These are phyloP conservation scores for Zygotorulaspora chibaensis DNA, from an alignment of 805 yeast genomes.

Conservation along the genomic window DNA sequence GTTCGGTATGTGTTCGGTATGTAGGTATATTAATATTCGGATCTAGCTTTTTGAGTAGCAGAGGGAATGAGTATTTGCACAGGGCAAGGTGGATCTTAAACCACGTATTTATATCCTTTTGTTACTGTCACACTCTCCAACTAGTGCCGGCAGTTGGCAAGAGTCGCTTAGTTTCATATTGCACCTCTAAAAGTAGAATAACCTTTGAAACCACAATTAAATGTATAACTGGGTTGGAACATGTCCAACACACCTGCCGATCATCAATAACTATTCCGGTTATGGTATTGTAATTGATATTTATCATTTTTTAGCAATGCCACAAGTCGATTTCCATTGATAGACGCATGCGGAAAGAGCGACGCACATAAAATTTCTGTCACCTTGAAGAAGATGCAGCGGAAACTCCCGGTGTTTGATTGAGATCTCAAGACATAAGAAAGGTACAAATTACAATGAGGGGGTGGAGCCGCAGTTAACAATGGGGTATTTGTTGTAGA, in stretches of 20 bases:
- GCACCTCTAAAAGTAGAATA: neutral
- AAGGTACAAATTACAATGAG: too few relatives aligned
- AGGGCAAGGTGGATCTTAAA: neutral
- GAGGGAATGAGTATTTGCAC: too few relatives aligned
- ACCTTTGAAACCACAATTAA: neutral
- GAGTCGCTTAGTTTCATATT: neutral
- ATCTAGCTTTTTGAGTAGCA: too few relatives aligned
- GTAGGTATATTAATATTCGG: too few relatives aligned
- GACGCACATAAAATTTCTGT: conserved; percentile 1
- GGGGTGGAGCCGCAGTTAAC: too few relatives aligned
- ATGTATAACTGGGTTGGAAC: neutral
- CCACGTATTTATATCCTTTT: neutral
- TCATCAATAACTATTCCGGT: neutral
- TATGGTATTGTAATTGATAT: neutral
- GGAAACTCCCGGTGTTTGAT: too few relatives aligned
- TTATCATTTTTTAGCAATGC: neutral
- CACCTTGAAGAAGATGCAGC: neutral
- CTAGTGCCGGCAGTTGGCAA: too few relatives aligned
- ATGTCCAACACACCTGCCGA: neutral
- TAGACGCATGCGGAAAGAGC: conserved; percentile 7
- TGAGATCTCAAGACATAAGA: too few relatives aligned
- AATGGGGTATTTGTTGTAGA: too few relatives aligned
- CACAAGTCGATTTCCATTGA: conserved; percentile 7
- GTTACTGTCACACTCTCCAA: too few relatives aligned
- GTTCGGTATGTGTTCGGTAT: neutral